phyloP scores from a whole-genome alignment of 83 land plant species.

The Larix sibirica region DNA sequence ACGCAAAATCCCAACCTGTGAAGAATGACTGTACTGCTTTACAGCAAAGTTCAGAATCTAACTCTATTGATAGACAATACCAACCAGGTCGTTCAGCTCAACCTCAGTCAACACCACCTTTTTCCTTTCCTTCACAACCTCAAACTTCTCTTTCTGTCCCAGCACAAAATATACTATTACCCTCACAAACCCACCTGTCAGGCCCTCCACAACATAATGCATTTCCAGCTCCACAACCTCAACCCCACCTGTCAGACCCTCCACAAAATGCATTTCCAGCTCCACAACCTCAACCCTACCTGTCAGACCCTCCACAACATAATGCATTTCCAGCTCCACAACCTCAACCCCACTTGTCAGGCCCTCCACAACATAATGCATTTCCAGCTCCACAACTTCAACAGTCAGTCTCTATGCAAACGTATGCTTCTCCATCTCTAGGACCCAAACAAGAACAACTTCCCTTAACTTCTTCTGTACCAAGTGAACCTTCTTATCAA shows the following conservation, averaged over 20 bases:
- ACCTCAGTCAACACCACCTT: slow-evolving; percentile 7
- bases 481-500: slow-evolving; percentile 36
- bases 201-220: slow-evolving; percentile 25
- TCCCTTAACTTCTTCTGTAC: slow-evolving; percentile 30
- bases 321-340: slow-evolving; percentile 27
- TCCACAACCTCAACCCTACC: slow-evolving; percentile 30
- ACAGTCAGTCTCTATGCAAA: slow-evolving; percentile 5
- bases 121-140: slow-evolving; percentile 10
- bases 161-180: background rate
- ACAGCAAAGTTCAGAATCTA: slow-evolving; percentile 21
- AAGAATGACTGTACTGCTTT: slow-evolving; percentile 14
- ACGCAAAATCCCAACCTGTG: slow-evolving; percentile 45
- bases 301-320: slow-evolving; percentile 20
- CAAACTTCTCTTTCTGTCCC: slow-evolving; percentile 20
- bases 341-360: slow-evolving; percentile 27
- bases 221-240: slow-evolving; percentile 24
- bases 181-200: slow-evolving; percentile 8
- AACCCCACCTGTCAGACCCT: slow-evolving; percentile 17
- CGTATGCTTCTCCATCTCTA: slow-evolving; percentile 19
- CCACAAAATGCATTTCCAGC: slow-evolving; percentile 10
- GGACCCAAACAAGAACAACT: slow-evolving; percentile 27
- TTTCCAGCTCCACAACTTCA: slow-evolving; percentile 27
- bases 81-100: slow-evolving; percentile 19
- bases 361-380: slow-evolving; percentile 23
- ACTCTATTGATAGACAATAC: slow-evolving; percentile 16